phyloP scores from a whole-genome alignment of 2,329 filamentous ascomycete genomes.

The Alternaria sp. region DNA sequence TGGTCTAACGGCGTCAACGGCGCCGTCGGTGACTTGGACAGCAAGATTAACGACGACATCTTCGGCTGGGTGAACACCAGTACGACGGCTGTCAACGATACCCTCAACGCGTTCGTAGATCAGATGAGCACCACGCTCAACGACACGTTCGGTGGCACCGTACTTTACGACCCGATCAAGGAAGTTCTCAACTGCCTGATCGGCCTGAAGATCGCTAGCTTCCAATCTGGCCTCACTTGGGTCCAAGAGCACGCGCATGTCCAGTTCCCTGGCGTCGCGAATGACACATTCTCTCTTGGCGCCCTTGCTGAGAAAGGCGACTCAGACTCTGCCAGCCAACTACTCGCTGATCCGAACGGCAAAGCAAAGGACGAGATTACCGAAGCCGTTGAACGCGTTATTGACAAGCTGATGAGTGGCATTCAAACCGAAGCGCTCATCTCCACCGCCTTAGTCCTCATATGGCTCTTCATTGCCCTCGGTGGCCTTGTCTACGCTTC shows the following conservation, averaged over 20 bases:
- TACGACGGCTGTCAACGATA: conserved; percentile 83
- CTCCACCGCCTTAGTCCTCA: conserved; percentile 73
- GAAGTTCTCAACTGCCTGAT: conserved; percentile 88
- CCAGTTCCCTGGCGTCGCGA: conserved; percentile 77
- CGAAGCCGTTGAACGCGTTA: conserved; percentile 75
- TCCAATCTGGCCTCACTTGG: conserved; percentile 93
- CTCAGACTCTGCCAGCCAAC: conserved; percentile 67
- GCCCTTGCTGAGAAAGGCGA: conserved; percentile 65
- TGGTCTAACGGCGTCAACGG: conserved; percentile 82
- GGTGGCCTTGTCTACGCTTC: conserved; percentile 74
- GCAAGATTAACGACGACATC: conserved; percentile 82
- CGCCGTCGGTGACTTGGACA: conserved; percentile 70
- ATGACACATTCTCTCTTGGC: conserved; percentile 84
- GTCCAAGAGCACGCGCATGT: conserved; percentile 87
- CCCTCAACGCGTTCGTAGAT: conserved; percentile 81
- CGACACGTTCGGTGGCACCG: conserved; percentile 79
- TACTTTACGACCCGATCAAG: conserved; percentile 79
- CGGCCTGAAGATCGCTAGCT: conserved; percentile 80
- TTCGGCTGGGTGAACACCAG: conserved; percentile 88
- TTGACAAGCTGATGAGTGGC: conserved; percentile 69
- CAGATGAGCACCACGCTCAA: conserved; percentile 79
- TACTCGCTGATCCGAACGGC: conserved; percentile 78
- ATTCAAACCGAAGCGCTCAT: conserved; percentile 83
- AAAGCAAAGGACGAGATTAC: conserved; percentile 83
- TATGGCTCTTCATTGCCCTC: conserved; percentile 81